These are phyloP conservation scores for Trichosporon coremiiforme DNA, from an alignment of 1,284 basidiomycete genomes.

Conservation along the genomic window DNA sequence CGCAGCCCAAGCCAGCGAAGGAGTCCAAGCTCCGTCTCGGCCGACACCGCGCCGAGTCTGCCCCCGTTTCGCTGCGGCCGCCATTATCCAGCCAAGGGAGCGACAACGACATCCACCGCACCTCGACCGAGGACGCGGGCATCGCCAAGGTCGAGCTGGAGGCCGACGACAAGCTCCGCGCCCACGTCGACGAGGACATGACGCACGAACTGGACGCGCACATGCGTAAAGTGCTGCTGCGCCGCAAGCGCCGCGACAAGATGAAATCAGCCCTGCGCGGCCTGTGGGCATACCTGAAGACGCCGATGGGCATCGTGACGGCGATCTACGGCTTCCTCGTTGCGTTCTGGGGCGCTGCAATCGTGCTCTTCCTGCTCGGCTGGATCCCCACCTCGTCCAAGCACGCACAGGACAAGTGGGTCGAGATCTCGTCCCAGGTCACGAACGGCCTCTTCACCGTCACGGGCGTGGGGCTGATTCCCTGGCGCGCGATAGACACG, in stretches of 20 bases:
- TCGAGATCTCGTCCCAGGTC: constrained; percentile 71
- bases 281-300: constrained; percentile 81
- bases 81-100: neutral
- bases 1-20: neutral
- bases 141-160: neutral
- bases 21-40: neutral
- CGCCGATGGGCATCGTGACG: constrained; percentile 67
- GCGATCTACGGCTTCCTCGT: constrained; percentile 78
- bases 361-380: constrained; percentile 69
- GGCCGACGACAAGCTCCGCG: constrained; percentile 13
- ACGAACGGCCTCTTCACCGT: constrained; percentile 80
- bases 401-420: constrained; percentile 51
- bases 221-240: constrained; percentile 70
- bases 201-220: constrained; percentile 59
- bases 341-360: constrained; percentile 81
- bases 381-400: constrained; percentile 52
- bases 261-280: constrained; percentile 67
- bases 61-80: neutral
- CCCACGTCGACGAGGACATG: constrained; percentile 24
- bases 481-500: constrained; percentile 73
- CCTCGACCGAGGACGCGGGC: neutral
- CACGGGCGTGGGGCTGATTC: constrained; percentile 66
- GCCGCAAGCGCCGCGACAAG: constrained; percentile 63
- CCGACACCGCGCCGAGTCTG: neutral
- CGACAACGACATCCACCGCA: neutral